Evolutionary conservation across 1,284 basidiomycete genomes (phyloP), one percentile per base, ranked within the genome.

Genomic region (Leccinum huronense): DNA sequence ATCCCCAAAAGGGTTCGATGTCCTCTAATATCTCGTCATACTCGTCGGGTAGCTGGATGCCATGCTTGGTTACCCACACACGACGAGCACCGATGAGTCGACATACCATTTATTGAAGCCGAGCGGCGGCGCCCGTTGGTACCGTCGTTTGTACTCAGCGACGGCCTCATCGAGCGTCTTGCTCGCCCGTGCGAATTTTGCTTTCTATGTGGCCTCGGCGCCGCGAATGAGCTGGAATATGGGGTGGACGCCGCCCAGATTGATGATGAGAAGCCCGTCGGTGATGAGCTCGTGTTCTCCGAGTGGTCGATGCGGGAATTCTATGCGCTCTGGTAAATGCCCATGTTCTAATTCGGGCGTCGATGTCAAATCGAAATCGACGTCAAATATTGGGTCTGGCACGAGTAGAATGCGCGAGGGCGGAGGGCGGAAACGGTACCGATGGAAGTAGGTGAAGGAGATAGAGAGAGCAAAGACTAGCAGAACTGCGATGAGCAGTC

Each of bases 41-140:
- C 59, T 89, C 84, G 71, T 89, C 86, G 1, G 81, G 82, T 0
- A 89, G 81, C 42, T 81, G 81, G 3, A 90, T 81, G 13, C 81
- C 70, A 74, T 89, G 74, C 54, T 79, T 74, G 64, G 81, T 69
- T 3, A 85, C 83, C 1, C 27, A 27, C 36, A 31, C 27, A 5
- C 42, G 13, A 38, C n/a, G 30, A 53, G 3, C 19, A 57, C 1
- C 27, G 30, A 58, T 7, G 34, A n/a, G 23, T 27, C 5, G 27
- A 64, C 72, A 60, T 71, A 87, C 86, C 86, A 87, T 62, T 82
- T 78, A 64, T 86, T 82, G 66, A 86, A 87, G 0, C 84, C 84
- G 60, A 79, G 77, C 0, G 85, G 85, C 0, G 85, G 84, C 5
- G 75, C 67, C 31, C 80, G 77, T 16, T 74, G 69, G 65, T 86